Evolutionary conservation across 2,329 filamentous ascomycete species (phyloP).

Genomic region (Pestalotiopsis sp.): DNA sequence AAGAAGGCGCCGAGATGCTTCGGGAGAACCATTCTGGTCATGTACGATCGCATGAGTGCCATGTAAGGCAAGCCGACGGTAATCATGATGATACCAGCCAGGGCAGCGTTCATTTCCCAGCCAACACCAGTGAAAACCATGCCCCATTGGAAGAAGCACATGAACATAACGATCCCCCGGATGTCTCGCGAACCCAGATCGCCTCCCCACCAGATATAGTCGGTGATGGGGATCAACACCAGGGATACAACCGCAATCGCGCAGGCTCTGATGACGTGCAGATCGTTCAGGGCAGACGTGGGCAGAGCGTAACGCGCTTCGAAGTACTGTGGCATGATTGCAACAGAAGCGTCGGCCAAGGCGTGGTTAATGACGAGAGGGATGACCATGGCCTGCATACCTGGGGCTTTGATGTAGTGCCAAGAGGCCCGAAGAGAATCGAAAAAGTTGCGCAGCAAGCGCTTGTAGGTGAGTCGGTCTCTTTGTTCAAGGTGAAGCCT

Average conservation of each 20-base stretch:
- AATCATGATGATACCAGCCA: background rate
- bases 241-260: background rate
- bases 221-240: background rate
- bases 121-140: background rate
- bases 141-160: background rate
- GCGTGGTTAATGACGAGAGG: background rate
- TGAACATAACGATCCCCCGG: background rate
- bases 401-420: background rate
- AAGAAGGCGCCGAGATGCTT: background rate
- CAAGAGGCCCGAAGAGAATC: constrained; percentile 3
- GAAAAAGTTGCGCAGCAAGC: background rate
- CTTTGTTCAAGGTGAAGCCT: background rate
- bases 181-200: background rate
- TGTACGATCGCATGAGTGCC: background rate
- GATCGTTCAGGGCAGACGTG: background rate
- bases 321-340: background rate
- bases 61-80: background rate
- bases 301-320: background rate
- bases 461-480: background rate
- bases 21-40: background rate
- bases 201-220: background rate
- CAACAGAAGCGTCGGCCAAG: background rate
- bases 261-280: constrained; percentile 2
- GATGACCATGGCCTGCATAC: background rate
- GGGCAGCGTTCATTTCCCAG: background rate